Percentiles rank a stretch among this genome's conserved stretches.
These are phyloP conservation scores for Musa schizocarpa DNA, from an alignment of 176 grass and related monocot genomes.

Conservation along the genomic window DNA sequence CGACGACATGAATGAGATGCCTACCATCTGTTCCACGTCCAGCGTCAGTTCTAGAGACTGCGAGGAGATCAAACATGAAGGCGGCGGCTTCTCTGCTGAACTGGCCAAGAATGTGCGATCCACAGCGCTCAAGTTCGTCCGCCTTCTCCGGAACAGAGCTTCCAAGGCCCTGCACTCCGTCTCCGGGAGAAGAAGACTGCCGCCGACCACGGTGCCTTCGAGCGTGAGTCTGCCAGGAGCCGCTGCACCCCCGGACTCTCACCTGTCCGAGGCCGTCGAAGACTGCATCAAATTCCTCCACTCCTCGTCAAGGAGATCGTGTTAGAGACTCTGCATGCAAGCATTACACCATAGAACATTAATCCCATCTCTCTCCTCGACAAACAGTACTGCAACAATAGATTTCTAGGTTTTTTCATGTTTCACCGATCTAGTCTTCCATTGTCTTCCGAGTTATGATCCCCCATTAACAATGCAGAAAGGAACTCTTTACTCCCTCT, in stretches of 20 bases:
- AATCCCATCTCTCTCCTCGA: no score
- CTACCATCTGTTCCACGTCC: not conserved
- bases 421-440: no score
- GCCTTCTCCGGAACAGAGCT: not conserved
- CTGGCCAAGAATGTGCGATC: not conserved
- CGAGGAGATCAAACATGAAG: not conserved
- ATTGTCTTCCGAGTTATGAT: no score
- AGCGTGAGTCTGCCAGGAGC: not conserved
- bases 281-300: slow-evolving; percentile 13
- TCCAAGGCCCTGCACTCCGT: not conserved
- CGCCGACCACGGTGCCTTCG: not conserved
- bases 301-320: slow-evolving; percentile 6
- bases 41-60: no score
- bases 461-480: no score
- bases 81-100: not conserved
- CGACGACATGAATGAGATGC: not conserved
- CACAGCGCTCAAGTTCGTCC: not conserved
- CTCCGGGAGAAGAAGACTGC: not conserved
- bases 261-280: slow-evolving; percentile 7
- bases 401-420: no score
- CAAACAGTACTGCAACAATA: no score
- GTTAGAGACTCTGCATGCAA: not conserved
- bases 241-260: not conserved
- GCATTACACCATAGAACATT: not conserved
- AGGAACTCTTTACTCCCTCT: no score